Conservation (phyloP, 805 yeast genomes). For the Pichia insulana region DNA sequence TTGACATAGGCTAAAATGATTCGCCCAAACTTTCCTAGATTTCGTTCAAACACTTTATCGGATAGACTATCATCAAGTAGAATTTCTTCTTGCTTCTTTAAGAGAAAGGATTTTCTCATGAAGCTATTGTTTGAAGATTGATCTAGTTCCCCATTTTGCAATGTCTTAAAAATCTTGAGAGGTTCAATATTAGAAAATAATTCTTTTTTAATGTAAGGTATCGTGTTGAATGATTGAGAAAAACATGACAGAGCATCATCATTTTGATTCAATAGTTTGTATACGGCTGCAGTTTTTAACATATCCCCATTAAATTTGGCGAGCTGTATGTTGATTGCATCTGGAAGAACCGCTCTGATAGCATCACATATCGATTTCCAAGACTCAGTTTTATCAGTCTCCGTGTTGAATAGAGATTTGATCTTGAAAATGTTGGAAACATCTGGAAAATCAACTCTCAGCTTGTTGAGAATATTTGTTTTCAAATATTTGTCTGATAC, state of each 20-base stretch:
- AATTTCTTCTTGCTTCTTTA: conserved; percentile 15
- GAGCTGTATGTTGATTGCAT: conserved; percentile 45
- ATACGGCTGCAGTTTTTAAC: conserved; percentile 30
- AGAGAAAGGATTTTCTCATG: conserved; percentile 18
- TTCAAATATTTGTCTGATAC: conserved; percentile 22
- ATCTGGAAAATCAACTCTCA: conserved; percentile 25
- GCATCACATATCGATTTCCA: conserved; percentile 40
- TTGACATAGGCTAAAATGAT: conserved; percentile 20
- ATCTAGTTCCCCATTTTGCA: not conserved
- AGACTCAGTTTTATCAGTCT: conserved; percentile 36
- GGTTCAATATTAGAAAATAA: conserved; percentile 12
- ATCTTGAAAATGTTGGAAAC: conserved; percentile 34
- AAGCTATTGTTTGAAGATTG: conserved; percentile 2
- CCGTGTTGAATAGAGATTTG: conserved; percentile 28
- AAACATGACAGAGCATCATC: conserved; percentile 54
- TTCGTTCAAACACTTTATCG: conserved; percentile 22
- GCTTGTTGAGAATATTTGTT: conserved; percentile 24
- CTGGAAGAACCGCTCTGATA: conserved; percentile 41
- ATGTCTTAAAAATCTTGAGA: conserved; percentile 8
- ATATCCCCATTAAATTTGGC: conserved; percentile 25
- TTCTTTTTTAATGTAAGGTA: conserved; percentile 11
- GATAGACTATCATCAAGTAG: conserved; percentile 16
- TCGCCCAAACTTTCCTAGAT: conserved; percentile 24
- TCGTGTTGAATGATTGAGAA: conserved; percentile 31
- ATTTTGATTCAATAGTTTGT: conserved; percentile 41